Percentiles rank a stretch among this genome's conserved stretches.
Conservation (phyloP, 139 green algal species). For the Diplosphaera chodatii region DNA sequence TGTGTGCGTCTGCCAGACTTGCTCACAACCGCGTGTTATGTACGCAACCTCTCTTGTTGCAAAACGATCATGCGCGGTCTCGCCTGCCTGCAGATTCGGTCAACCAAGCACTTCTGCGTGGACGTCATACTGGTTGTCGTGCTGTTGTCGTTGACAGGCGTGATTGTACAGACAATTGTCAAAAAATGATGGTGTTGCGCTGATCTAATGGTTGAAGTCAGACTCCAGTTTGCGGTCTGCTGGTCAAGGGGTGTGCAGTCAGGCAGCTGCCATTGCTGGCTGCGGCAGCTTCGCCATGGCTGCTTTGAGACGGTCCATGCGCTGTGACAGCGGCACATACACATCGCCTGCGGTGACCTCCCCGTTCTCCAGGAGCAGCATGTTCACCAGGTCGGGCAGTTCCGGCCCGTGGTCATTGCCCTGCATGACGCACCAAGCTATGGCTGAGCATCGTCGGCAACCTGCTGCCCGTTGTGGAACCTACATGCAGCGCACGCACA, state of each 20-base stretch:
- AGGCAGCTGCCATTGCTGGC: not conserved
- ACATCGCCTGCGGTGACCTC: conserved; percentile 45
- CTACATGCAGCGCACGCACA: no score
- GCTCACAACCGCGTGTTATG: not conserved
- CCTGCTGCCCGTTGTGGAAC: no score
- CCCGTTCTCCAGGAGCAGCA: conserved; percentile 57
- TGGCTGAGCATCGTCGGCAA: no score
- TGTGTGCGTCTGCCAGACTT: conserved; percentile 6
- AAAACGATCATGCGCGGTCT: not conserved
- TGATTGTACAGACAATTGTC: conserved; percentile 68
- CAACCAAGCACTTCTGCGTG: conserved; percentile 74
- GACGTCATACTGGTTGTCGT: conserved; percentile 80
- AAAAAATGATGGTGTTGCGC: conserved; percentile 28
- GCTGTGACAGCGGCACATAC: conserved; percentile 50
- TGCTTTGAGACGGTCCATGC: conserved; percentile 51
- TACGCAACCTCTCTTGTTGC: not conserved
- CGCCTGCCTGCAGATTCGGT: conserved; percentile 55
- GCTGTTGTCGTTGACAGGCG: conserved; percentile 58
- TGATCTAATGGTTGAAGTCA: no score
- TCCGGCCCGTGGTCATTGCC: conserved; percentile 65
- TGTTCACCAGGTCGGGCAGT: conserved; percentile 70
- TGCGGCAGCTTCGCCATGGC: not conserved
- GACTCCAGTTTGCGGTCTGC: no score
- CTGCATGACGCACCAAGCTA: not conserved
- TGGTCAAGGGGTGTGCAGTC: no score